phyloP scores from a whole-genome alignment of 2,329 filamentous ascomycete genomes.

The Geosmithia putterillii region DNA sequence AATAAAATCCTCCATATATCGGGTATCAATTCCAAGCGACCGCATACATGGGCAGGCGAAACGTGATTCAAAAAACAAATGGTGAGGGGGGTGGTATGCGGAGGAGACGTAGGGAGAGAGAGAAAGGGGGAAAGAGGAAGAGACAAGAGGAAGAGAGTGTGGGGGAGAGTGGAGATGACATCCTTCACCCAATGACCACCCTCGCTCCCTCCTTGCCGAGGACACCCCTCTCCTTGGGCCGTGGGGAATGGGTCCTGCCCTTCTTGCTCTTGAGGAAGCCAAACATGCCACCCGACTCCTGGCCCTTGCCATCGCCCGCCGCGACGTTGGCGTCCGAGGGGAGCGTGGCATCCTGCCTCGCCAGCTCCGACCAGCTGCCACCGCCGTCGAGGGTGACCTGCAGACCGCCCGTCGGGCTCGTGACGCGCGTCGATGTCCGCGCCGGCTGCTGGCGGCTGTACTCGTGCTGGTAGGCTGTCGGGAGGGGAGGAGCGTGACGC shows the following conservation, averaged over 20 bases:
- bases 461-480: constrained; percentile 29
- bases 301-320: constrained; percentile 33
- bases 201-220: constrained; percentile 89
- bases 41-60: neutral
- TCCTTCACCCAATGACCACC: constrained; percentile 56
- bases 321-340: constrained; percentile 50
- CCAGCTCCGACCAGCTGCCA: constrained; percentile 84
- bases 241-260: constrained; percentile 81
- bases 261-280: constrained; percentile 84
- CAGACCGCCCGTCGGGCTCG: constrained; percentile 70
- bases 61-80: neutral
- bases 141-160: too few species aligned
- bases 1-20: neutral
- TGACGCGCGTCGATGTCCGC: constrained; percentile 54
- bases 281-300: constrained; percentile 68
- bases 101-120: too few species aligned
- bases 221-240: constrained; percentile 86
- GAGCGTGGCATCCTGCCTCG: constrained; percentile 68
- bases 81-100: neutral
- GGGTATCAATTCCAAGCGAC: constrained; percentile 3
- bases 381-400: constrained; percentile 84
- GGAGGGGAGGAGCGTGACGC: constrained; percentile 20
- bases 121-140: too few species aligned
- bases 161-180: too few species aligned
- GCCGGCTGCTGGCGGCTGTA: constrained; percentile 33